A percentile compares a stretch with the other conserved stretches of the same genome.
phyloP scores from a whole-genome alignment of 2,329 filamentous ascomycete genomes.

The Xylariaceae sp. region DNA sequence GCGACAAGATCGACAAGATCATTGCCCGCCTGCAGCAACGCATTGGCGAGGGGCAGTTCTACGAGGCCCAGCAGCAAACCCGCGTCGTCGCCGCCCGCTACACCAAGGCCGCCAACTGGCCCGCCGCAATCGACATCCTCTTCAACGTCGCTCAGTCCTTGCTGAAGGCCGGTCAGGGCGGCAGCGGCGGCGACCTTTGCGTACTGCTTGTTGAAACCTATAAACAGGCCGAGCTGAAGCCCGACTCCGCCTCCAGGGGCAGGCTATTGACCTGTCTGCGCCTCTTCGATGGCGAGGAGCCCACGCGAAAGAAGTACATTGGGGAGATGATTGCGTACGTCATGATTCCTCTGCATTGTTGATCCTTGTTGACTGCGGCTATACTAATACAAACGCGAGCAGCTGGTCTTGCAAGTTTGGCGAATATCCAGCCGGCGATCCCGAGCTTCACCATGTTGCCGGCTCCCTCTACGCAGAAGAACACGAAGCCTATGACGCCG shows the following conservation, averaged over 20 bases:
- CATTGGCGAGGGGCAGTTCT: slow-evolving; percentile 87
- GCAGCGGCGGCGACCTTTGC: slow-evolving; percentile 85
- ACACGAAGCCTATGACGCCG: slow-evolving; percentile 87
- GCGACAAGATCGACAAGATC: slow-evolving; percentile 52
- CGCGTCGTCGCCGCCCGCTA: slow-evolving; percentile 93
- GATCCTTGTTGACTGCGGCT: slow-evolving; percentile 1
- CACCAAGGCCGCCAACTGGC: slow-evolving; percentile 81
- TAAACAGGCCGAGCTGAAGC: slow-evolving; percentile 75
- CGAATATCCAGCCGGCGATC: slow-evolving; percentile 85
- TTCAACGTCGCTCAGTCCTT: slow-evolving; percentile 79
- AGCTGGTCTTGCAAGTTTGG: slow-evolving; percentile 84
- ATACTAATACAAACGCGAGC: slow-evolving; percentile 5
- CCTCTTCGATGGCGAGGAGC: slow-evolving; percentile 77
- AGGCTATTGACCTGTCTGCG: slow-evolving; percentile 74
- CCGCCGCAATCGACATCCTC: slow-evolving; percentile 81
- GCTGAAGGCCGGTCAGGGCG: slow-evolving; percentile 87
- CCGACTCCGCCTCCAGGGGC: slow-evolving; percentile 70
- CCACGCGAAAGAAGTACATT: slow-evolving; percentile 89
- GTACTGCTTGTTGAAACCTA: slow-evolving; percentile 88
- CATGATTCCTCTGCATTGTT: slow-evolving; percentile 4
- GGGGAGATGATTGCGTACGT: slow-evolving; percentile 73
- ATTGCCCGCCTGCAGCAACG: slow-evolving; percentile 71
- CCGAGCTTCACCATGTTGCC: slow-evolving; percentile 88
- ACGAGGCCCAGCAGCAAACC: slow-evolving; percentile 98
- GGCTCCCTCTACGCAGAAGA: slow-evolving; percentile 89